These are phyloP conservation scores for Onygenales sp. DNA, from an alignment of 2,329 filamentous ascomycete species.

Conservation along the genomic window DNA sequence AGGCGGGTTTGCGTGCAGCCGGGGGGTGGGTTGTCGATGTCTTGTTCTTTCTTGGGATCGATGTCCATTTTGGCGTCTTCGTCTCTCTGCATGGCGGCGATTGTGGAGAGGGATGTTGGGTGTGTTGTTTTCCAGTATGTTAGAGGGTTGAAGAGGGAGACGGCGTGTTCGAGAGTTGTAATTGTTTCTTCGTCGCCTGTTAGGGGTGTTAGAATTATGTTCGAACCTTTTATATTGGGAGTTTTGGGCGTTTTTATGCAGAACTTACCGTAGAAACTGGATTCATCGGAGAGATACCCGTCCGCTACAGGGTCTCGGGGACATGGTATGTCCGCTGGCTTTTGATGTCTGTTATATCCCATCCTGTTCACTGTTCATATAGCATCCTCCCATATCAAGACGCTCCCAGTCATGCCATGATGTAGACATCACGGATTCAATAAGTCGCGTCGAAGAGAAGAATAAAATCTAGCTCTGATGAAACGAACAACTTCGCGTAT, in stretches of 20 bases:
- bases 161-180: conserved; percentile 40
- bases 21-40: not conserved
- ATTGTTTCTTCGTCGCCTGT: conserved; percentile 48
- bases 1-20: conserved; percentile 28
- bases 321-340: not conserved
- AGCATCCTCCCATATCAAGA: not conserved
- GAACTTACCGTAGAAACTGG: conserved; percentile 34
- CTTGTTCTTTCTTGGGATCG: not conserved
- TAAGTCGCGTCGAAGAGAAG: too few species aligned
- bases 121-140: conserved; percentile 39
- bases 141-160: conserved; percentile 41
- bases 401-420: too few species aligned
- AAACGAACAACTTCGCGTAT: too few species aligned
- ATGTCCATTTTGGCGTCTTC: not conserved
- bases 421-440: too few species aligned
- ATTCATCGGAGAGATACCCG: conserved; percentile 30
- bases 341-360: not conserved
- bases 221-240: too few species aligned
- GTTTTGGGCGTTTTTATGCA: not conserved
- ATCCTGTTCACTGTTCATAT: not conserved
- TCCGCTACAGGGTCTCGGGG: not conserved
- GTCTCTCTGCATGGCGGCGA: conserved; percentile 19
- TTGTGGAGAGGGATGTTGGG: conserved; percentile 22
- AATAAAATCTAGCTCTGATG: too few species aligned
- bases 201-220: not conserved